Conservation (phyloP, 176 grass and related monocot genomes). For the Musa itinerans region DNA sequence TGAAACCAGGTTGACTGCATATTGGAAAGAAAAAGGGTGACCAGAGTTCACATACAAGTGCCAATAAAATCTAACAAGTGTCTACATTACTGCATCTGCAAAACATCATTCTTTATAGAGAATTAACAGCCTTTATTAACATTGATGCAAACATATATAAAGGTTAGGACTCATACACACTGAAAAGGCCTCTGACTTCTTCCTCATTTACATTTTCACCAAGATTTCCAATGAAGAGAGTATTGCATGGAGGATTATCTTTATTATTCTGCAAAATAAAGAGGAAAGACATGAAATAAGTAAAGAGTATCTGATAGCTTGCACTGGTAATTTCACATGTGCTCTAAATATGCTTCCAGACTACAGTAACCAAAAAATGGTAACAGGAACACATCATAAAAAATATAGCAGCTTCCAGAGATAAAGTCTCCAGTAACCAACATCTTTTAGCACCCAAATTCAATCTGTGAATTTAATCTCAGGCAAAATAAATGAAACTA, state of each 20-base stretch:
- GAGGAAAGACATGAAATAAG: slow-evolving; percentile 1
- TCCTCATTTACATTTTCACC: slow-evolving; percentile 98
- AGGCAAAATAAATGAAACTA: no score
- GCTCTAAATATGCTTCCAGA: no score
- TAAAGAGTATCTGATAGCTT: not conserved
- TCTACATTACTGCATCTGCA: not conserved
- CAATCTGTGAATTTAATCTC: no score
- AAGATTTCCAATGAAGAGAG: slow-evolving; percentile 97
- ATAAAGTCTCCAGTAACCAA: no score
- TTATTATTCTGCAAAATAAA: slow-evolving; percentile 83
- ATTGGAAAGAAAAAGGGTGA: not conserved
- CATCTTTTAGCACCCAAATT: no score
- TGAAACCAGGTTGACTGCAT: slow-evolving; percentile 84
- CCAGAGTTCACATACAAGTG: not conserved
- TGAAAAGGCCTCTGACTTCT: slow-evolving; percentile 78
- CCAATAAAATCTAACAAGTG: slow-evolving; percentile 7
- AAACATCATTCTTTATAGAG: not conserved
- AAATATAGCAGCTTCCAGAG: no score
- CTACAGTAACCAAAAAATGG: no score
- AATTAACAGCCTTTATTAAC: not conserved
- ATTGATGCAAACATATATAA: not conserved
- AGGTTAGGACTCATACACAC: slow-evolving; percentile 52
- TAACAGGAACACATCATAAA: no score
- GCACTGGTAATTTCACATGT: no score
- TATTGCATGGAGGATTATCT: slow-evolving; percentile 98